Evolutionary conservation across 2,329 filamentous ascomycete genomes (phyloP).

Genomic region (Akanthomyces uredinophilus): DNA sequence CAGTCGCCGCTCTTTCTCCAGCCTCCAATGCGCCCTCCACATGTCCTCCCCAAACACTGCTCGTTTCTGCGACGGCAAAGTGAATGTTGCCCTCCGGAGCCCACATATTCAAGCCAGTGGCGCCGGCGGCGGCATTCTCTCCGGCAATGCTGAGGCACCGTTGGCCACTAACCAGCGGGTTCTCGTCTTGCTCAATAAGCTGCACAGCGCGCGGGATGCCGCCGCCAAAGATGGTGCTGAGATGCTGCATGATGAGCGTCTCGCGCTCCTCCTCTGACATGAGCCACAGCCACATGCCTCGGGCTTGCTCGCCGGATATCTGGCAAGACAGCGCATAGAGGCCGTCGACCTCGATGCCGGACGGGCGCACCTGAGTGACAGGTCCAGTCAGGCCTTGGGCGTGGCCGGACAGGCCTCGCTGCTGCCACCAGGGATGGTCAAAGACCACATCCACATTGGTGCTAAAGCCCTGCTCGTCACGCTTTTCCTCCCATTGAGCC

Average conservation of each 20-base stretch:
- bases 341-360: conserved; percentile 15
- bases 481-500: conserved; percentile 18
- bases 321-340: conserved; percentile 19
- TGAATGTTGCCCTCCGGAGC: conserved; percentile 18
- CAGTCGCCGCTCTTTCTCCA: conserved; percentile 18
- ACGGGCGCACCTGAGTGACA: conserved; percentile 17
- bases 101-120: conserved; percentile 13
- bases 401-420: conserved; percentile 18
- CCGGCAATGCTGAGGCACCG: conserved; percentile 16
- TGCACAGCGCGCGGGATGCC: conserved; percentile 15
- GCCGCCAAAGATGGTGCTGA: conserved; percentile 15
- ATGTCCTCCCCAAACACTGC: conserved; percentile 21
- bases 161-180: conserved; percentile 8
- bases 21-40: conserved; percentile 21
- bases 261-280: conserved; percentile 13
- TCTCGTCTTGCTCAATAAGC: conserved; percentile 11
- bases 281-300: conserved; percentile 16
- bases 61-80: conserved; percentile 21
- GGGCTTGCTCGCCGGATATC: conserved; percentile 18
- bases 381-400: conserved; percentile 18
- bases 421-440: conserved; percentile 22
- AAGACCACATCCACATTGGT: conserved; percentile 17
- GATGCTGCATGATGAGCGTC: conserved; percentile 10
- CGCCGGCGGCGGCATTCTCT: conserved; percentile 16
- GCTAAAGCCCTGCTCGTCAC: conserved; percentile 17